Conservation (phyloP, 192 early-diverging fungal species). For the Glomus cerebriforme region DNA sequence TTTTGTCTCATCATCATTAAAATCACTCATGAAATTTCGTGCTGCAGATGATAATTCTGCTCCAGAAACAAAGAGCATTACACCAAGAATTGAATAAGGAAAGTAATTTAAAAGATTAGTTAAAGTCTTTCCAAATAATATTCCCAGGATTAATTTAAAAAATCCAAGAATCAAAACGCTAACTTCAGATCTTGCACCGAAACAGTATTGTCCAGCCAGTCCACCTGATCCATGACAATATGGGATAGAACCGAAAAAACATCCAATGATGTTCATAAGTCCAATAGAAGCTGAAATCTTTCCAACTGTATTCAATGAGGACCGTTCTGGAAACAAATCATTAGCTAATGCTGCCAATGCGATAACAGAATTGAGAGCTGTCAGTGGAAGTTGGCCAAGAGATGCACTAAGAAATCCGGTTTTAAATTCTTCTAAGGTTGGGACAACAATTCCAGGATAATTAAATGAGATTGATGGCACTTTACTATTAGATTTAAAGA, state of each 20-base stretch:
- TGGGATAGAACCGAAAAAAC: conserved; percentile 79
- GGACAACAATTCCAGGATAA: conserved; percentile 55
- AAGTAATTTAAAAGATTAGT: conserved; percentile 69
- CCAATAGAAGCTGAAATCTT: conserved; percentile 68
- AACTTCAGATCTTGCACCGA: conserved; percentile 83
- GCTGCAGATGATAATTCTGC: conserved; percentile 69
- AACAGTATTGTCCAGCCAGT: conserved; percentile 92
- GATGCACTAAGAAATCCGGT: conserved; percentile 78
- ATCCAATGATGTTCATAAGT: conserved; percentile 76
- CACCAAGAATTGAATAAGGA: conserved; percentile 78
- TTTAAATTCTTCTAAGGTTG: conserved; percentile 65
- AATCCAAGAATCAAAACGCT: conserved; percentile 77
- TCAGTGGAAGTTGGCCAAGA: conserved; percentile 86
- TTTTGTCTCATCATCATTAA: conserved; percentile 46
- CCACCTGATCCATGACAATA: conserved; percentile 87
- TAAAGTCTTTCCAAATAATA: conserved; percentile 84
- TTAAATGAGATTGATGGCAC: conserved; percentile 41
- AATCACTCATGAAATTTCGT: conserved; percentile 43
- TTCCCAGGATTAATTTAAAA: conserved; percentile 75
- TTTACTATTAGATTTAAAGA: conserved; percentile 35
- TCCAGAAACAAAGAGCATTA: conserved; percentile 86
- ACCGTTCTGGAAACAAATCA: conserved; percentile 78
- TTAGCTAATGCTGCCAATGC: conserved; percentile 74
- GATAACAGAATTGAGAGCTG: conserved; percentile 83
- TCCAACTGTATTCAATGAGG: conserved; percentile 47